Conservation (phyloP, 169 alveolate species). For the Plasmodium yoelii region DNA sequence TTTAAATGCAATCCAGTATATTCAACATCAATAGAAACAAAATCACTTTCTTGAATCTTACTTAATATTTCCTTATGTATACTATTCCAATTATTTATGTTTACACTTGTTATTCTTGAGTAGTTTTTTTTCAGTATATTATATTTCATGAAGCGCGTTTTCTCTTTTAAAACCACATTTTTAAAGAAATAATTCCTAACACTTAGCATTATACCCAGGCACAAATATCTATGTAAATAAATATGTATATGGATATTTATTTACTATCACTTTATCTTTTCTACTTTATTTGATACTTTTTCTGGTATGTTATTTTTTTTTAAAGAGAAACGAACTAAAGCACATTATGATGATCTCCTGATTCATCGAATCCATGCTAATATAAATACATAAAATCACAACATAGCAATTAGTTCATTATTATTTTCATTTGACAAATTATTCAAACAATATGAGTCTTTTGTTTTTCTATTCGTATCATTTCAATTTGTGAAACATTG, state of each 20-base stretch:
- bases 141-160: constrained; percentile 18
- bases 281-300: too few species aligned
- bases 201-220: constrained; percentile 33
- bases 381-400: too few species aligned
- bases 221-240: neutral
- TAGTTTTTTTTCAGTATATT: constrained; percentile 30
- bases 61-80: constrained; percentile 61
- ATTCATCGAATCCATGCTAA: too few species aligned
- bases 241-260: neutral
- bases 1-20: constrained; percentile 87
- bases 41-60: constrained; percentile 81
- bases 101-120: constrained; percentile 75
- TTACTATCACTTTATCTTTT: neutral
- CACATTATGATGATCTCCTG: too few species aligned
- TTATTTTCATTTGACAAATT: too few species aligned
- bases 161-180: constrained; percentile 71
- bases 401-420: too few species aligned
- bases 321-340: too few species aligned
- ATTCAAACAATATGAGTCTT: too few species aligned
- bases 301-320: too few species aligned
- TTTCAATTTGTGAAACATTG: too few species aligned
- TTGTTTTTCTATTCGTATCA: too few species aligned
- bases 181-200: constrained; percentile 47
- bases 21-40: constrained; percentile 86
- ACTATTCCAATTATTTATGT: constrained; percentile 71